Conservation (phyloP, 257 asterid species). For the Scutellaria galericulata region DNA sequence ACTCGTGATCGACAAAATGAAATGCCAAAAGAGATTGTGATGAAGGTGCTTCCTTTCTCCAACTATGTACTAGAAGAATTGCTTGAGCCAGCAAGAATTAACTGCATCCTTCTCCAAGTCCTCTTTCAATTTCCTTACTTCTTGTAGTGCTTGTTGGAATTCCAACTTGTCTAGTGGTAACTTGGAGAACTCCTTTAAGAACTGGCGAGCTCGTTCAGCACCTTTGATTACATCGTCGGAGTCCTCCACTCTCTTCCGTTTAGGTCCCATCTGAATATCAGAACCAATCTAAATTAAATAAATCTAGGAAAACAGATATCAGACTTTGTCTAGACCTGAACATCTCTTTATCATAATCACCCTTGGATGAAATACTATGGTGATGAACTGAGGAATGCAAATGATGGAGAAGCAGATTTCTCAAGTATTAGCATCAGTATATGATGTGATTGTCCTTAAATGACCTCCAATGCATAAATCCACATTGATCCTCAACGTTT, state of each 20-base stretch:
- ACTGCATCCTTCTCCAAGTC: conserved; percentile 74
- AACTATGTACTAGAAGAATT: conserved; percentile 51
- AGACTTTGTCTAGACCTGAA: no score
- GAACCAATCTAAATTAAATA: not conserved
- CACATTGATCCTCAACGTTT: not conserved
- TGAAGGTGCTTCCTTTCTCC: conserved; percentile 16
- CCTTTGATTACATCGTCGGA: conserved; percentile 67
- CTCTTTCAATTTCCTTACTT: conserved; percentile 56
- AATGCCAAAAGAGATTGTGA: conserved; percentile 18
- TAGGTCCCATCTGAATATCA: conserved; percentile 55
- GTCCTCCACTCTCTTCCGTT: conserved; percentile 72
- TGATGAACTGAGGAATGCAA: no score
- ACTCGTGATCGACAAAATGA: not conserved
- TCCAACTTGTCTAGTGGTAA: conserved; percentile 84
- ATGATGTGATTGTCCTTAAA: not conserved
- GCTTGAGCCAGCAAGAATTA: conserved; percentile 76
- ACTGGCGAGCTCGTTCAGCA: conserved; percentile 71
- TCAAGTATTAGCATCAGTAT: conserved; percentile 5
- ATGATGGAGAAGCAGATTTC: not conserved
- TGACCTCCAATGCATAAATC: not conserved
- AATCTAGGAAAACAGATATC: not conserved
- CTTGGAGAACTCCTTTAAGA: conserved; percentile 78
- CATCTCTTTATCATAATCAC: no score
- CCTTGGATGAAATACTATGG: no score
- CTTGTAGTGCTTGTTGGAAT: conserved; percentile 54